Base-by-base conservation (phyloP, 208 protist species). In the Tritrichomonas musculus region DNA sequence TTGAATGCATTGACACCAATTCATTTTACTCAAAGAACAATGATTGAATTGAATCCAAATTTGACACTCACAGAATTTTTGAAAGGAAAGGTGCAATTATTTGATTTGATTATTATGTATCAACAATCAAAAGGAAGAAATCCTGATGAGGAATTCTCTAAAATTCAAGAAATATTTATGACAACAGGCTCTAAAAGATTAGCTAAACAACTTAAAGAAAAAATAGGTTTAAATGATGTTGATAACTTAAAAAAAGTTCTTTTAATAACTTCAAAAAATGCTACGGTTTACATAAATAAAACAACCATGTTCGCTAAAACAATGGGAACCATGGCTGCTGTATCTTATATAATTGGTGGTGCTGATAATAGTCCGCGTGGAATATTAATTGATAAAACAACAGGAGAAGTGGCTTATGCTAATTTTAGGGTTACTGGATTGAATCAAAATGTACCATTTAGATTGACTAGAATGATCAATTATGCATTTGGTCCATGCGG, bases 321-420 rank as follows among this genome's bases (percentile, higher is more conserved):
- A 57, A 47, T 36, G 39, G 77, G 77, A 33, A 27, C 47, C 0
- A 20, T 88, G 20, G 41, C n/a, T 39, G 41, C 44, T 53, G 2
- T 57, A 4, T 57, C 47, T 39, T 88, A 60, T 50, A 20, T 88
- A 11, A 47, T 88, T 30, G 77, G 77, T 20, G 53, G 27, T 13
- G 77, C 44, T 4, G 47, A 88, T 50, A 57, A 25, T 55, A 39
- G 27, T 57, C 77, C 77, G 22, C 39, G 20, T 33, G 77, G 27
- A 53, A 88, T 88, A 41, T 39, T 88, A 20, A 47, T 88, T 49
- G 77, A 88, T 44, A 88, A 88, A 88, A 53, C 20, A 8, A 88
- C 17, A 20, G 77, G 77, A 27, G 41, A 25, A 39, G 41, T 36
- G 36, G 57, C 77, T 27, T 88, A 41, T 57, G 57, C 77, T 20